phyloP scores from a whole-genome alignment of 2,329 filamentous ascomycete genomes.

The Colletotrichum tabaci region DNA sequence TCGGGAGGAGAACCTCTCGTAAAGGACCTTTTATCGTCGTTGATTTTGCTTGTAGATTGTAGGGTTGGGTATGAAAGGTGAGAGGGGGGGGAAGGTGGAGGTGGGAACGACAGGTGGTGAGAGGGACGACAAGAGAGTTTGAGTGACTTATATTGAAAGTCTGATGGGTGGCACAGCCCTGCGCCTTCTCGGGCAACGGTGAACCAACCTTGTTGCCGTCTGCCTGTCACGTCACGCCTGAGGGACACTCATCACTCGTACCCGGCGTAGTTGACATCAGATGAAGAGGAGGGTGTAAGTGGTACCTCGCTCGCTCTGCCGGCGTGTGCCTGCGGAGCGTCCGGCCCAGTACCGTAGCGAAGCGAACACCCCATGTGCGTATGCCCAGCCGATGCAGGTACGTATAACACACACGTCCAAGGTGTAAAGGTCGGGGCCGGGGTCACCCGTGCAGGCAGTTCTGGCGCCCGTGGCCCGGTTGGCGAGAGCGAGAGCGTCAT shows the following conservation, averaged over 20 bases:
- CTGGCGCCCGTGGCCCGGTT: slow-evolving; percentile 10
- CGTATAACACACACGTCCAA: too few relatives aligned
- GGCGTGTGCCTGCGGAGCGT: neutral
- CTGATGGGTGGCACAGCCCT: slow-evolving; percentile 23
- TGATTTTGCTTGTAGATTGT: too few relatives aligned
- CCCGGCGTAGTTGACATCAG: slow-evolving; percentile 19
- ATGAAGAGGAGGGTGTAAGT: slow-evolving; percentile 4
- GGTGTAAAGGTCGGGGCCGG: too few relatives aligned
- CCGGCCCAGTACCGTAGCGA: neutral
- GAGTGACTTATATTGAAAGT: slow-evolving; percentile 29
- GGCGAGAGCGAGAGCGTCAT: slow-evolving; percentile 9
- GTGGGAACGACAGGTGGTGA: neutral
- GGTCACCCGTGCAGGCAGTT: slow-evolving; percentile 5
- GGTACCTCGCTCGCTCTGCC: too few relatives aligned
- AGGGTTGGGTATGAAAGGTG: neutral
- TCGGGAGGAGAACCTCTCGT: neutral
- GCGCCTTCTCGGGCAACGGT: neutral
- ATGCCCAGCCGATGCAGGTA: slow-evolving; percentile 2
- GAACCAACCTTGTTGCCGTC: slow-evolving; percentile 21
- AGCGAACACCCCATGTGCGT: neutral
- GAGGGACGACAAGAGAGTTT: slow-evolving; percentile 11
- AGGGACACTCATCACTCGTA: slow-evolving; percentile 7
- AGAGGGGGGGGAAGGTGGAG: too few relatives aligned
- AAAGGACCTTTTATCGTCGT: too few relatives aligned
- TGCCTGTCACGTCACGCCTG: neutral